Conservation (phyloP, 768 basidiomycete genomes). For the Podaxis rugospora region DNA sequence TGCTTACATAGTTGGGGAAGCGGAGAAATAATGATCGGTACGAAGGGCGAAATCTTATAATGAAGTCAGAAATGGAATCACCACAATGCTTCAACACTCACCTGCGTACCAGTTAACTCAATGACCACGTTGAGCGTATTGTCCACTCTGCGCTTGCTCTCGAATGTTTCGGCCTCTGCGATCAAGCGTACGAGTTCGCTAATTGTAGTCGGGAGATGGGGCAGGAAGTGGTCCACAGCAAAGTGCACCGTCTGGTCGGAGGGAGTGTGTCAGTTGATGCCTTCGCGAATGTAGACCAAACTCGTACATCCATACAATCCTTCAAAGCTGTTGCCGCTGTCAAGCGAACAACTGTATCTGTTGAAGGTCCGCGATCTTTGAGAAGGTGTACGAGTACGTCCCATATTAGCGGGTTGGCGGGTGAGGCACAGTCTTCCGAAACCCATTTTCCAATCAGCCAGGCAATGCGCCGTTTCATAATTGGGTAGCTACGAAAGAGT, state of each 20-base stretch:
- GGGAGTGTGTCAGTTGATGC: slow-evolving; percentile 11
- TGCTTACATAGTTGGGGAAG: slow-evolving; percentile 69
- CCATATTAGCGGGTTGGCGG: slow-evolving; percentile 69
- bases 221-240: slow-evolving; percentile 57
- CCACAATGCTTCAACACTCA: slow-evolving; percentile 16
- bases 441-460: slow-evolving; percentile 94
- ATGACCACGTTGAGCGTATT: slow-evolving; percentile 67
- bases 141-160: slow-evolving; percentile 74
- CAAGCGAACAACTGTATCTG: slow-evolving; percentile 82
- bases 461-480: slow-evolving; percentile 92
- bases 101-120: slow-evolving; percentile 43
- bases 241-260: slow-evolving; percentile 57
- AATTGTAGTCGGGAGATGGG: slow-evolving; percentile 58
- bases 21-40: slow-evolving; percentile 54
- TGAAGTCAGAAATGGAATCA: background rate
- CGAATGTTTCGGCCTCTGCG: slow-evolving; percentile 68
- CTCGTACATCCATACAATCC: slow-evolving; percentile 80
- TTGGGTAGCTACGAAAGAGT: slow-evolving; percentile 59
- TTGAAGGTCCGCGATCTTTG: slow-evolving; percentile 59
- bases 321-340: slow-evolving; percentile 77
- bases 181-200: slow-evolving; percentile 67
- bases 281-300: background rate
- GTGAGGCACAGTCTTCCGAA: slow-evolving; percentile 55
- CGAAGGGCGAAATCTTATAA: slow-evolving; percentile 62
- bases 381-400: slow-evolving; percentile 76